Evolutionary conservation across 2,329 filamentous ascomycete species (phyloP).

Genomic region (Pseudogymnoascus sp.): DNA sequence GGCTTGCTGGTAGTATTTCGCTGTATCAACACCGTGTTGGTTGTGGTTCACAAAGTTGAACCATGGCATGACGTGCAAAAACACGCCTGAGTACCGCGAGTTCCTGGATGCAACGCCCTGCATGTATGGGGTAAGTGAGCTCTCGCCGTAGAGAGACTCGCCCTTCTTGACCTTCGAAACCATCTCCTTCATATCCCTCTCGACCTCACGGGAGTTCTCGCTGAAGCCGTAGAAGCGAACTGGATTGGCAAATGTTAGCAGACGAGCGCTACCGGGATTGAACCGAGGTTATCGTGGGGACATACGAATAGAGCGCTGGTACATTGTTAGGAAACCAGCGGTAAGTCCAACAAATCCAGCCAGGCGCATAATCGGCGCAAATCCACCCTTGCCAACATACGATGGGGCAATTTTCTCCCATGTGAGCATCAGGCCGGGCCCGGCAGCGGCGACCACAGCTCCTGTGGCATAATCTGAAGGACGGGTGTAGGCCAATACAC

Average conservation of each 20-base stretch:
- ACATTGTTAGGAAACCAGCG: constrained; percentile 78
- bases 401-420: constrained; percentile 84
- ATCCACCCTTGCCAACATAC: constrained; percentile 71
- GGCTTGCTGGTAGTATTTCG: constrained; percentile 95
- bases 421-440: constrained; percentile 63
- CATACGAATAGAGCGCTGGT: constrained; percentile 76
- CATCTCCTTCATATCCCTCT: constrained; percentile 98
- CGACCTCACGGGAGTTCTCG: constrained; percentile 84
- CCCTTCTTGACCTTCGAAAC: constrained; percentile 90
- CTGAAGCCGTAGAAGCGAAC: constrained; percentile 93
- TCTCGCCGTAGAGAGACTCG: constrained; percentile 79
- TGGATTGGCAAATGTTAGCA: constrained; percentile 30
- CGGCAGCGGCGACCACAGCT: constrained; percentile 56
- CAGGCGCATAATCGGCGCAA: constrained; percentile 74
- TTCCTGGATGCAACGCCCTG: constrained; percentile 90
- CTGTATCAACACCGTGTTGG: constrained; percentile 92
- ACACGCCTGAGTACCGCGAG: constrained; percentile 81
- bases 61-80: constrained; percentile 81
- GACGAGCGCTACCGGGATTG: not conserved
- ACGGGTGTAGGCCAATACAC: constrained; percentile 81
- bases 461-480: constrained; percentile 73
- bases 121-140: constrained; percentile 71
- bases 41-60: constrained; percentile 98
- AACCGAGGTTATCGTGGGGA: constrained; percentile 21
- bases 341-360: constrained; percentile 61